A percentile compares a stretch with the other conserved stretches of the same genome.
phyloP scores from a whole-genome alignment of 2,329 filamentous ascomycete genomes.

The Talaromyces sp. region DNA sequence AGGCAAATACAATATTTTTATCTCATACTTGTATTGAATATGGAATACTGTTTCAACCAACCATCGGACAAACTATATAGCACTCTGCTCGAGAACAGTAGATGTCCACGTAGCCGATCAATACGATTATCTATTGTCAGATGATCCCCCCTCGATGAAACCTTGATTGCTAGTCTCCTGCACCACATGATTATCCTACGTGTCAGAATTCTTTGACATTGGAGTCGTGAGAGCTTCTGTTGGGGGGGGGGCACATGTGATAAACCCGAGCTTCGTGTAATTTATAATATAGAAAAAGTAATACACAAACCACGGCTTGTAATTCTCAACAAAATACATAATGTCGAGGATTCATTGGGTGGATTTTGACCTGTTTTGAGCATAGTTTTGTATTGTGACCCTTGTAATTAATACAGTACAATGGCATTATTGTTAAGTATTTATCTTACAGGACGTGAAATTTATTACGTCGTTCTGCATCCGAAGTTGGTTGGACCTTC shows the following conservation, averaged over 20 bases:
- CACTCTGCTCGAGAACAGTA: no score
- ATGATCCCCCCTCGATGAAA: no score
- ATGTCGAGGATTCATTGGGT: background rate
- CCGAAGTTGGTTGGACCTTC: background rate
- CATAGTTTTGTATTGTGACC: background rate
- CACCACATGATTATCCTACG: background rate
- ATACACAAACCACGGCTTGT: background rate
- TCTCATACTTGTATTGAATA: no score
- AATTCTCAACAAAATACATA: background rate
- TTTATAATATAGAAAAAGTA: background rate
- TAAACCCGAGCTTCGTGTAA: background rate
- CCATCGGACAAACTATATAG: no score
- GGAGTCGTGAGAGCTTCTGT: background rate
- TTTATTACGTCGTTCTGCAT: conserved; percentile 1
- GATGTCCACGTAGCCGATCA: no score
- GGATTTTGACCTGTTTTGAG: background rate
- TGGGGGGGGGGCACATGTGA: background rate
- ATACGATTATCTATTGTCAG: no score
- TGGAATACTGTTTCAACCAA: background rate
- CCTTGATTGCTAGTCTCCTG: no score
- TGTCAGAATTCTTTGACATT: background rate
- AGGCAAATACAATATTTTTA: background rate
- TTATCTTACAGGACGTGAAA: background rate
- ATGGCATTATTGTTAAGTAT: background rate
- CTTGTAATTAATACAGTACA: background rate